Base-by-base conservation (phyloP, 139 green algal species). In the Tetratostichococcus sp. region DNA sequence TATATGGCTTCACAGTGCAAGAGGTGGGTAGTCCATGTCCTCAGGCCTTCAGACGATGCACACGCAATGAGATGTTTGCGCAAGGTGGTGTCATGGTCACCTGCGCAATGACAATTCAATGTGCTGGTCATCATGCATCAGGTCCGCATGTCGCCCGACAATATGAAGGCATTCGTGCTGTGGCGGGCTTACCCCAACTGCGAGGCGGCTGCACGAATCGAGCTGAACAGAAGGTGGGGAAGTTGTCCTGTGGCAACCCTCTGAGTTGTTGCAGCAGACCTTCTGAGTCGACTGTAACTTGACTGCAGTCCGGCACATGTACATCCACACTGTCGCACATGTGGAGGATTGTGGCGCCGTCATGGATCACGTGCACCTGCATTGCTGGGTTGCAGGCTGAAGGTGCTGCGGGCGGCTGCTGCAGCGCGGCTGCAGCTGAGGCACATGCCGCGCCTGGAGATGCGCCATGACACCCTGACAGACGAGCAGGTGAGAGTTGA, bases 131-230 rank as follows among this genome's bases (percentile, higher is more conserved):
- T n/a, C n/a, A 34, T 34, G 25, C 2, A 43, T 50, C 73, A 89
- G 34, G 72, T 89, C 1, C 74, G 85, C 1, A 86, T 87, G 79
- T 85, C 85, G 30, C 83, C 85, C 16, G 85, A 89, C 75, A 75
- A 84, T 62, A 42, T 80, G 19, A 89, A 83, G 57, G 85, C 85
- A 22, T 89, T 80, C 50, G 74, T 89, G 0, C 75, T 83, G 31
- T 89, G 85, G 85, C 79, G 86, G 67, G 80, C 58, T 1, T 73
- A 75, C 22, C 35, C 30, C 0, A 74, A 72, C 6, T 35, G 43
- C 26, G 35, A 65, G 22, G 67, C 26, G 1, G 31, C 30, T 4
- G 65, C 79, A 8, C n/a, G 70, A 23, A 4, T 34, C 1, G 75
- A 78, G 69, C 65, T 86, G 1, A 50, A 66, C 4, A 11, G 43